A percentile compares a stretch with the other conserved stretches of the same genome.
Evolutionary conservation across 768 basidiomycete genomes (phyloP).

Genomic region (Austroboletus eburneus): DNA sequence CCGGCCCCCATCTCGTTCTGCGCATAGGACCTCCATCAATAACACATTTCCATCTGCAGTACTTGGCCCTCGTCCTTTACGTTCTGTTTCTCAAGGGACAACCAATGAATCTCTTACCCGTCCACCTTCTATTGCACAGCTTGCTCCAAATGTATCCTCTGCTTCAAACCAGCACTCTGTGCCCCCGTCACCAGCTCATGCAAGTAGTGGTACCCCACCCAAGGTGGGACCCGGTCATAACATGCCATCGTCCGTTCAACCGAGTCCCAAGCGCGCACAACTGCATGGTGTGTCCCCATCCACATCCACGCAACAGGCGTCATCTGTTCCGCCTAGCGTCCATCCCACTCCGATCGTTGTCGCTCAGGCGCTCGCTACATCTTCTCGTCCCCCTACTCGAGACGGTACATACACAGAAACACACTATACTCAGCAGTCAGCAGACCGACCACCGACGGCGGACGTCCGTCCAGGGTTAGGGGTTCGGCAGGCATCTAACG

Average conservation of each 20-base stretch:
- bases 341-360: slow-evolving; percentile 20
- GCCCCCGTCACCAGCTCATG: slow-evolving; percentile 19
- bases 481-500: slow-evolving; percentile 13
- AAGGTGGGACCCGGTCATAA: slow-evolving; percentile 12
- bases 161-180: slow-evolving; percentile 14
- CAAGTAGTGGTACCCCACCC: slow-evolving; percentile 10
- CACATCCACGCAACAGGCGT: slow-evolving; percentile 11
- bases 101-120: slow-evolving; percentile 23
- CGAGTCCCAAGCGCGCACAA: slow-evolving; percentile 23
- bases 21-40: slow-evolving; percentile 19
- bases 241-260: slow-evolving; percentile 16
- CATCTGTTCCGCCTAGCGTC: slow-evolving; percentile 15
- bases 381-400: slow-evolving; percentile 30
- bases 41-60: slow-evolving; percentile 21
- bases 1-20: slow-evolving; percentile 26
- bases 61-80: slow-evolving; percentile 25
- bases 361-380: slow-evolving; percentile 16
- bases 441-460: slow-evolving; percentile 8
- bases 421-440: slow-evolving; percentile 3
- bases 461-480: slow-evolving; percentile 12
- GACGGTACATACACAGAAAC: slow-evolving; percentile 12
- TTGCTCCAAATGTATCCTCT: slow-evolving; percentile 3
- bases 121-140: slow-evolving; percentile 21
- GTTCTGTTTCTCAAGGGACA: slow-evolving; percentile 27
- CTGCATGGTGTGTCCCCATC: slow-evolving; percentile 11